These are phyloP conservation scores for Xylariales sp. DNA, from an alignment of 2,329 filamentous ascomycete species.

Conservation along the genomic window DNA sequence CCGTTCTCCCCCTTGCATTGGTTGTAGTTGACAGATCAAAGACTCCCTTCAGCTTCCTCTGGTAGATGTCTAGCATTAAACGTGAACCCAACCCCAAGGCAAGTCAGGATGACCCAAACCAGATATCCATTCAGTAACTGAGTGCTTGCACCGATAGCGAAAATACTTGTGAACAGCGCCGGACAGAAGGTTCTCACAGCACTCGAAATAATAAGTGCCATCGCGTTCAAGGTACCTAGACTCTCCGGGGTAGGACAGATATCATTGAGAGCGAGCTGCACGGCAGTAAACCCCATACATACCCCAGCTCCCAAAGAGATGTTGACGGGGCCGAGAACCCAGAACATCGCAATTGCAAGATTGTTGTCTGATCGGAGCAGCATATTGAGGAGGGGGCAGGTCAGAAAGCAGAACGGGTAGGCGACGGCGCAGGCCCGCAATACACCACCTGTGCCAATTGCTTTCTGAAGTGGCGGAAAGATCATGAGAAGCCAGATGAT, in stretches of 20 bases:
- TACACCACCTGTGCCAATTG: conserved; percentile 62
- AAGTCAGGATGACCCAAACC: conserved; percentile 57
- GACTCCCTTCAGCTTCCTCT: no score
- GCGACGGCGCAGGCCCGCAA: conserved; percentile 50
- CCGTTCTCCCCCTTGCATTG: no score
- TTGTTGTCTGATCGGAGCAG: conserved; percentile 49
- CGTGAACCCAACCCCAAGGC: conserved; percentile 27
- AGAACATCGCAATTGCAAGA: conserved; percentile 48
- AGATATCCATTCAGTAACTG: conserved; percentile 62
- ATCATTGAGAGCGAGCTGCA: conserved; percentile 73
- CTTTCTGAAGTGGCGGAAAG: conserved; percentile 65
- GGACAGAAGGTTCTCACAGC: conserved; percentile 63
- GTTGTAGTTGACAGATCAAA: no score
- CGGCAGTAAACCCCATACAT: conserved; percentile 65
- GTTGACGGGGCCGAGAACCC: conserved; percentile 40
- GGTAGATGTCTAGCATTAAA: conserved; percentile 28
- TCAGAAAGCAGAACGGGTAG: conserved; percentile 62
- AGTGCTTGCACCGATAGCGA: conserved; percentile 59
- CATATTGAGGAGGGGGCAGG: conserved; percentile 49
- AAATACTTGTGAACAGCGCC: conserved; percentile 62
- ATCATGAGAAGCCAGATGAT: conserved; percentile 66
- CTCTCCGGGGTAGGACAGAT: conserved; percentile 60
- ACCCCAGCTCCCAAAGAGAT: conserved; percentile 58
- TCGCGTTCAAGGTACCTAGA: conserved; percentile 67
- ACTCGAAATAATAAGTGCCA: conserved; percentile 58